Base-by-base conservation (phyloP, 2,329 filamentous ascomycete species). In the Xylaria sp. region DNA sequence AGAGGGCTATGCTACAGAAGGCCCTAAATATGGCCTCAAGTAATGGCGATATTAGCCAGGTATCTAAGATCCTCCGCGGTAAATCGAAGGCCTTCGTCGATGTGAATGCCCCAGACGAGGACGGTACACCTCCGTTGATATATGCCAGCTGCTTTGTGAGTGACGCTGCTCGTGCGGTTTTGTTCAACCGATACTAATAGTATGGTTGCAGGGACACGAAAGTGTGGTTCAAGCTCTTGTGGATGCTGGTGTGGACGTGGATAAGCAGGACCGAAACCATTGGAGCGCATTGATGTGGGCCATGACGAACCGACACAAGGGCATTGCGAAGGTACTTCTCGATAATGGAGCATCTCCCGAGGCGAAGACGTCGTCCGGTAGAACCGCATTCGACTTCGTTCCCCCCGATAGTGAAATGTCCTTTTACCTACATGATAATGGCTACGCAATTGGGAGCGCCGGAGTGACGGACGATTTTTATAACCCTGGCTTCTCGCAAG, bases 271-370 rank as follows among this genome's bases (percentile, higher is more conserved):
- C 78, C 92, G 91, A 70, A 98, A 98, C 78, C 91, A 97, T 77
- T 99, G 96, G 96, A 98, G 93, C 76, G 93, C 96, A 15, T 85
- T 99, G 69, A 99, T 99, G 94, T 99, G 96, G 96, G 95, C 96
- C 58, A 98, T 98, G 93, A 99, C 96, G 64, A 99, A 99, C 80
- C 86, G 94, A 65, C 96, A 99, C 81, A 98, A 98, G 81, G 90
- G 90, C 56, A 99, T 99, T 73, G 94, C 95, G 41, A 98, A 98
- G 80, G 85, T 94, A 12, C 83, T 99, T 18, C 87, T 99, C 39
- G 95, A 99, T 78, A 93, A 96, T 75, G 94, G 94, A 18, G 96
- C 96, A 23, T 97, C 94, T n/a, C 91, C 94, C 3, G 95, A 98
- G 75, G 92, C 97, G 73, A 97, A 97, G 79, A 98, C 96, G 1